Conservation (phyloP, 2,329 filamentous ascomycete genomes). For the Tolypocladium tundrense region DNA sequence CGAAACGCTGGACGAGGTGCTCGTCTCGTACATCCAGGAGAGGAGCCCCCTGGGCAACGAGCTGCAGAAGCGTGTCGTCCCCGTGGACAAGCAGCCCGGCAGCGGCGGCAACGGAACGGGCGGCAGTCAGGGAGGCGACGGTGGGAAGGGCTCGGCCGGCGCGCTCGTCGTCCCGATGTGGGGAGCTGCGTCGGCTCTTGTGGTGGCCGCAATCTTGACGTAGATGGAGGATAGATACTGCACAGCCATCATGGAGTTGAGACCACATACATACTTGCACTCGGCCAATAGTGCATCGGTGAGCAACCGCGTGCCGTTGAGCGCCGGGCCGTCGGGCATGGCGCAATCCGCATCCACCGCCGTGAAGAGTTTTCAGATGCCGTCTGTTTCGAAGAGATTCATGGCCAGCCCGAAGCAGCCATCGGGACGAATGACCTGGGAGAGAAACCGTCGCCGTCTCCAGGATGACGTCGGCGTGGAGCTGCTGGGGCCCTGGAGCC, state of each 20-base stretch:
- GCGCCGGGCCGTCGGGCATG: background rate
- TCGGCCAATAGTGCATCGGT: no score
- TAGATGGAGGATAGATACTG: background rate
- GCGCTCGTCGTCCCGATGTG: background rate
- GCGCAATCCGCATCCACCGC: background rate
- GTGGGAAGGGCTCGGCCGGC: background rate
- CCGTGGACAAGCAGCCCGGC: background rate
- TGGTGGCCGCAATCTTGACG: background rate
- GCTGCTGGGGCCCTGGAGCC: background rate
- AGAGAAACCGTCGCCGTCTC: background rate
- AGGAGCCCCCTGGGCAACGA: conserved; percentile 38
- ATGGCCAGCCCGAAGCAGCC: background rate
- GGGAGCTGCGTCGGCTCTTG: background rate
- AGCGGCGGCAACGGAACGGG: background rate
- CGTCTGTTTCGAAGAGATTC: background rate
- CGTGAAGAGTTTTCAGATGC: background rate
- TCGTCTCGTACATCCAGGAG: conserved; percentile 37
- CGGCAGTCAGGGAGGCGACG: background rate
- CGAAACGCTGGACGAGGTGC: conserved; percentile 43
- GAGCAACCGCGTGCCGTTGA: background rate
- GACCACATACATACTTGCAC: no score
- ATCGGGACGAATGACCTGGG: background rate
- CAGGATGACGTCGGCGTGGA: background rate
- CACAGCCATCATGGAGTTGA: no score
- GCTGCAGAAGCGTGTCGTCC: conserved; percentile 31